Conservation (phyloP, 2,329 filamentous ascomycete species). For the Onygenales sp. region DNA sequence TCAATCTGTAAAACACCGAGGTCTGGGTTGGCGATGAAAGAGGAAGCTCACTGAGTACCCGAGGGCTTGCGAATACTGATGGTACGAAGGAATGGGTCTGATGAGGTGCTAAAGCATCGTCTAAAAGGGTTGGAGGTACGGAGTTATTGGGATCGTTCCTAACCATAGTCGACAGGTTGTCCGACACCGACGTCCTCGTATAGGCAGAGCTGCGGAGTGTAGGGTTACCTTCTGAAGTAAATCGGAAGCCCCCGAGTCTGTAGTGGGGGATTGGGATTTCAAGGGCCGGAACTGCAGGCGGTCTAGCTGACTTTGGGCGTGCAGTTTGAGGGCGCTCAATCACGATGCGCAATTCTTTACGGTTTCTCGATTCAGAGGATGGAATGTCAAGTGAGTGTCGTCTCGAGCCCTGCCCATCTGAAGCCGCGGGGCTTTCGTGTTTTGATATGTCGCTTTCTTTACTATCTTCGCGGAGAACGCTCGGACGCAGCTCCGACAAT, state of each 20-base stretch:
- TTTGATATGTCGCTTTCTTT: conserved; percentile 17
- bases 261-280: conserved; percentile 76
- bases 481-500: conserved; percentile 29
- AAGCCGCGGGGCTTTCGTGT: conserved; percentile 13
- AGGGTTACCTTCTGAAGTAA: conserved; percentile 66
- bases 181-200: conserved; percentile 54
- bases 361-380: conserved; percentile 32
- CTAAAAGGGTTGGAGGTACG: conserved; percentile 17
- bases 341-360: conserved; percentile 66
- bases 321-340: conserved; percentile 63
- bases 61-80: conserved; percentile 26
- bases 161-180: conserved; percentile 58
- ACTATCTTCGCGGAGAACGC: conserved; percentile 16
- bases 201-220: conserved; percentile 74
- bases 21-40: conserved; percentile 26
- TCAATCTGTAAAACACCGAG: conserved; percentile 38
- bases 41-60: conserved; percentile 22
- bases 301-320: conserved; percentile 56
- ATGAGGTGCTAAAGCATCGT: conserved; percentile 23
- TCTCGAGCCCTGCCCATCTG: conserved; percentile 30
- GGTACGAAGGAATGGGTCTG: conserved; percentile 25
- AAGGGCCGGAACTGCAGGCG: conserved; percentile 48
- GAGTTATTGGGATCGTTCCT: conserved; percentile 19
- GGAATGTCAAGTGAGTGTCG: conserved; percentile 62
- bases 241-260: conserved; percentile 70